phyloP scores from a whole-genome alignment of 2,329 filamentous ascomycete species.

The Ustulina deusta region DNA sequence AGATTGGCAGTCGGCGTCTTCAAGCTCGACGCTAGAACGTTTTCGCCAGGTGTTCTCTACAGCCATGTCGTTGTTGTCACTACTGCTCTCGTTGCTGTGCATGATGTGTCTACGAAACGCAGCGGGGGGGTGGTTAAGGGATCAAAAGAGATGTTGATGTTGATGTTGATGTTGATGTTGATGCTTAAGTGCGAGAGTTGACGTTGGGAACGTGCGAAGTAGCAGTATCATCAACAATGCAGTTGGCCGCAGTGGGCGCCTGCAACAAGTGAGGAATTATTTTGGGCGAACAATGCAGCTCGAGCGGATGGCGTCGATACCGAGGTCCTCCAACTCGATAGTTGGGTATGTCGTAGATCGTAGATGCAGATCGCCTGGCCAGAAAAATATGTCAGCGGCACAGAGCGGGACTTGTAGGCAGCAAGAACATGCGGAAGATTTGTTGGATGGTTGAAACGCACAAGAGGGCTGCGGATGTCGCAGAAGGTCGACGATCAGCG shows the following conservation, averaged over 20 bases:
- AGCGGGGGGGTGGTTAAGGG: background rate
- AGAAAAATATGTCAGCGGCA: no score
- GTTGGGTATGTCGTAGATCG: no score
- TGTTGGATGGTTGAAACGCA: background rate
- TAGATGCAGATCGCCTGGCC: no score
- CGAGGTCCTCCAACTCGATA: no score
- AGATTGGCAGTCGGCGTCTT: conserved; percentile 32
- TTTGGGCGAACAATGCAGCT: no score
- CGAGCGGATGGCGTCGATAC: no score
- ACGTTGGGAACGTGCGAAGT: background rate
- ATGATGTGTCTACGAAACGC: background rate
- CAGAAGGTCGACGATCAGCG: background rate
- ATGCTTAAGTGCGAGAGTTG: background rate
- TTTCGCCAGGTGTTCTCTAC: conserved; percentile 43
- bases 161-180: no score
- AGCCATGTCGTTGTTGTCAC: background rate
- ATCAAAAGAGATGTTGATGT: background rate
- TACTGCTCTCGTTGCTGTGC: background rate
- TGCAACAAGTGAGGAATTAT: no score
- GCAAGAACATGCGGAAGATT: background rate
- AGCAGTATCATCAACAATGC: no score
- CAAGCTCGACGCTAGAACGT: conserved; percentile 42
- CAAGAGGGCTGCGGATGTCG: background rate
- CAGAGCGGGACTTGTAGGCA: background rate
- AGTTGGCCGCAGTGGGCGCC: no score